Evolutionary conservation across 2,329 filamentous ascomycete genomes (phyloP).

Genomic region (Ilyonectria sp.): DNA sequence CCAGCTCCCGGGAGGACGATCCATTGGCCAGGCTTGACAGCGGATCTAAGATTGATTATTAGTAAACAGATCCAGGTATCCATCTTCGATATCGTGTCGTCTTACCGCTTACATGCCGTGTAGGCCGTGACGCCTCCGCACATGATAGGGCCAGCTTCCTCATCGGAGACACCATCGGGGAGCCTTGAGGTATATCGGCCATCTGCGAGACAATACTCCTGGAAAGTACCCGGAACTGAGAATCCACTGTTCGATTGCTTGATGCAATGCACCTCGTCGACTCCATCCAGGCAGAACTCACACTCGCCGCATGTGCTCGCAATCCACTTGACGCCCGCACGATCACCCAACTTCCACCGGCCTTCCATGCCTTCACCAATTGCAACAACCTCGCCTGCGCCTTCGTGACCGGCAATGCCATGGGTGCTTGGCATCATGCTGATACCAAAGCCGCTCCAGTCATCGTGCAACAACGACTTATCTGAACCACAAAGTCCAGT

Average conservation of each 20-base stretch:
- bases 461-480: slow-evolving; percentile 44
- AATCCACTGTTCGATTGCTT: slow-evolving; percentile 84
- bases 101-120: slow-evolving; percentile 81
- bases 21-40: slow-evolving; percentile 78
- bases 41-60: slow-evolving; percentile 59
- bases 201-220: slow-evolving; percentile 89
- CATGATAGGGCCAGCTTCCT: slow-evolving; percentile 82
- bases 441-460: slow-evolving; percentile 43
- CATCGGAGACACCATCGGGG: slow-evolving; percentile 79
- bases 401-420: slow-evolving; percentile 78
- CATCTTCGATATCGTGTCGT: background rate
- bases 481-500: slow-evolving; percentile 46
- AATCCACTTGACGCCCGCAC: slow-evolving; percentile 90
- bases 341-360: slow-evolving; percentile 80
- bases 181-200: slow-evolving; percentile 85
- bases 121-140: slow-evolving; percentile 89
- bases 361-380: slow-evolving; percentile 81
- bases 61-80: background rate
- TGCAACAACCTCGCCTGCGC: slow-evolving; percentile 87
- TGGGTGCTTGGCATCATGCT: slow-evolving; percentile 35
- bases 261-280: slow-evolving; percentile 85
- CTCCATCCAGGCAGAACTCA: slow-evolving; percentile 79
- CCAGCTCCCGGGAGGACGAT: slow-evolving; percentile 89
- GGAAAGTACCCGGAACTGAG: slow-evolving; percentile 90
- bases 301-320: slow-evolving; percentile 87